These are phyloP conservation scores for Passiflora organensis DNA, from an alignment of 345 rosid species.

Conservation along the genomic window DNA sequence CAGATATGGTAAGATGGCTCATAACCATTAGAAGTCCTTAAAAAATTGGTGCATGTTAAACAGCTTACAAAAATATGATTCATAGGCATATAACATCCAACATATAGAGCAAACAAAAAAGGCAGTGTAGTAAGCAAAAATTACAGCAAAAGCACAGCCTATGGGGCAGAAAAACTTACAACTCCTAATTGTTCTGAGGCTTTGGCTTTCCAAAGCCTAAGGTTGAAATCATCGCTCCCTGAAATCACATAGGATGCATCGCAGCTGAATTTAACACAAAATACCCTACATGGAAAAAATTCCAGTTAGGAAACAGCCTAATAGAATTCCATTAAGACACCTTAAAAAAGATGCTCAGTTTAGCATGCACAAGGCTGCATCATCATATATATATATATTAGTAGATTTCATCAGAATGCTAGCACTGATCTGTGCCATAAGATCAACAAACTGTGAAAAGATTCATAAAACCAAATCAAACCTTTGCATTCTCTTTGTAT, in stretches of 20 bases:
- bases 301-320: constrained; percentile 13
- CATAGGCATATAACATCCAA: too few species aligned
- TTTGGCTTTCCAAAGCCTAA: constrained; percentile 96
- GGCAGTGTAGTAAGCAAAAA: neutral
- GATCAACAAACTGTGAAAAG: neutral
- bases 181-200: constrained; percentile 97
- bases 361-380: neutral
- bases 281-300: constrained; percentile 48
- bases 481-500: constrained; percentile 99
- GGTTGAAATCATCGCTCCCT: constrained; percentile 93
- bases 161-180: constrained; percentile 39
- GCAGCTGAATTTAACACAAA: constrained; percentile 84
- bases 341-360: neutral
- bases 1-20: too few species aligned
- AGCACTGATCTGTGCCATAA: neutral
- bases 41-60: too few species aligned
- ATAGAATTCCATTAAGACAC: neutral
- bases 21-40: too few species aligned
- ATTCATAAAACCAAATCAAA: constrained; percentile 7
- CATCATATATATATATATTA: neutral
- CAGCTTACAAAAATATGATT: too few species aligned
- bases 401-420: neutral
- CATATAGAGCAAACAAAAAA: neutral
- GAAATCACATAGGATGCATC: constrained; percentile 92
- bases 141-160: neutral